Evolutionary conservation across 768 basidiomycete genomes (phyloP), one percentile per base, ranked within the genome.

Genomic region (Lactifluus piperatus): DNA sequence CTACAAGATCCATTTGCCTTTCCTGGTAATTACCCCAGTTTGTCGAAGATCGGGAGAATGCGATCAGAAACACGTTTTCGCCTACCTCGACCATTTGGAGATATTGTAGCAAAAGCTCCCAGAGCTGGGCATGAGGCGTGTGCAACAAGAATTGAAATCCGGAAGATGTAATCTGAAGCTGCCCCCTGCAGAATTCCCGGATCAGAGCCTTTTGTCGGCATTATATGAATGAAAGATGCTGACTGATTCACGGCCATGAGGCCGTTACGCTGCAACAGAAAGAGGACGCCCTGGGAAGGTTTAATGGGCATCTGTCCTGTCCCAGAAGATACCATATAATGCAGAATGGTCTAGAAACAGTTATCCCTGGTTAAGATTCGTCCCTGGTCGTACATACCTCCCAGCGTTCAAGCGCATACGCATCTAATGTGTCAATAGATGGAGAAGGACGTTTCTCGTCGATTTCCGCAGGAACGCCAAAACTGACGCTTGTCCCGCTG

Each of bases 61-160:
- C 34, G 43, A 41, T 50, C 46, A 51, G 57, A 37, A 55, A 43
- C 26, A 49, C 30, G n/a, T 50, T 13, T 27, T 56, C 77, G 48
- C 66, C n/a, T n/a, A 92, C 91, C 79, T 92, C 90, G 24, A 86
- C 85, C 74, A 90, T 82, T 62, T 85, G 80, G 49, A 99, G 75
- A 70, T 97, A 99, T 65, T 92, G 89, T 30, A 97, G 79, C 60
- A 99, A 73, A 34, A 98, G 75, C 68, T 91, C 91, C 97, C 97
- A 99, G 18, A 98, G 74, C 69, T 99, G 97, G 29, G 85, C 90
- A 66, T 97, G 91, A 22, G 95, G 89, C 29, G 94, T 86, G 69
- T 97, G 89, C 24, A 99, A 80, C 48, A 99, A 80, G 69, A 99
- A 98, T 68, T 97, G 95, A 70, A 99, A 98, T 10, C 97, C 97